Conservation (phyloP, 2,329 filamentous ascomycete genomes). For the Arthrobotrys iridis region DNA sequence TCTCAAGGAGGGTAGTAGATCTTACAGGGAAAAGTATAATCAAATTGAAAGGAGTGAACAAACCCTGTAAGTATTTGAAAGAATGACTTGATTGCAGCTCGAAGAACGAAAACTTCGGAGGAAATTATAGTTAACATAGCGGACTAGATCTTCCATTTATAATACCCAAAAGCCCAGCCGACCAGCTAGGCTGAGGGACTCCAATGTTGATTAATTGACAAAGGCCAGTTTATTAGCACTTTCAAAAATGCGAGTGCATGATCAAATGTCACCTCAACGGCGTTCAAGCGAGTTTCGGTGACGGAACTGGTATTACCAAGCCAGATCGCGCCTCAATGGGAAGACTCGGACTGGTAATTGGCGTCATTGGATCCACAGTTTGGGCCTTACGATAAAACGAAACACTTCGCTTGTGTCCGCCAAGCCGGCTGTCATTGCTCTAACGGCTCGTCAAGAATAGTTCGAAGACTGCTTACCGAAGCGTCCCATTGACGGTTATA, state of each 20-base stretch:
- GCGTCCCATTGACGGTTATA: not conserved
- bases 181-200: too few relatives aligned
- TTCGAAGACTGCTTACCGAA: not conserved
- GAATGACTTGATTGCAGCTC: not conserved
- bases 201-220: too few relatives aligned
- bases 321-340: conserved; percentile 3
- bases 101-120: not conserved
- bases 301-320: conserved; percentile 23
- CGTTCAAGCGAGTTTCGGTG: not conserved
- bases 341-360: conserved; percentile 6
- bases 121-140: not conserved
- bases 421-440: conserved; percentile 31
- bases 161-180: not conserved
- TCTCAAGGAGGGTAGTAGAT: not conserved
- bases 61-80: not conserved
- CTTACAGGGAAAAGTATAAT: not conserved
- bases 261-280: not conserved
- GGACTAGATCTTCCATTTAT: not conserved
- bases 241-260: not conserved
- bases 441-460: not conserved
- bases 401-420: conserved; percentile 23
- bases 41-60: not conserved
- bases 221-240: not conserved
- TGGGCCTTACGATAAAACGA: conserved; percentile 19
- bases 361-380: not conserved